A percentile compares a stretch with the other conserved stretches of the same genome.
Evolutionary conservation across 805 yeast species (phyloP).

Genomic region (Yamadazyma phyllophila): DNA sequence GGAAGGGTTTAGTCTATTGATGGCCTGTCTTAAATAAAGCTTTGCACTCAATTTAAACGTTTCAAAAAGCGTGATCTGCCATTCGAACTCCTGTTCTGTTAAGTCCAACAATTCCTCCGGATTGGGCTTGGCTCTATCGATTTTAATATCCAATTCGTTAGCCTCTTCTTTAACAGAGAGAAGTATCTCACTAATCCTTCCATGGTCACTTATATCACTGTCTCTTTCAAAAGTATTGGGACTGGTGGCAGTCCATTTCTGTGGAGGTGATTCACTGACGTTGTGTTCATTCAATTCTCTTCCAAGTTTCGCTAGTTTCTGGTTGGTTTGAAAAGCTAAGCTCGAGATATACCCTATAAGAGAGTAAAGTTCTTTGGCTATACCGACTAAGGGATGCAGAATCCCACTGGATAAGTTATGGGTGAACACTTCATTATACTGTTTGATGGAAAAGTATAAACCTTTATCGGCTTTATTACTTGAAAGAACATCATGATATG

Average conservation of each 20-base stretch:
- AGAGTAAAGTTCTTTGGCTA: constrained; percentile 65
- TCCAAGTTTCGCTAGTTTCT: constrained; percentile 12
- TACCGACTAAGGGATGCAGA: constrained; percentile 70
- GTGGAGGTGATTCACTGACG: constrained; percentile 14
- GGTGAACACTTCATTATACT: constrained; percentile 53
- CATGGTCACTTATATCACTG: constrained; percentile 23
- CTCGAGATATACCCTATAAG: constrained; percentile 67
- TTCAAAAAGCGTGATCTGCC: constrained; percentile 70
- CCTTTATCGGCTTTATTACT: constrained; percentile 59
- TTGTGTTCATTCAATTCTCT: constrained; percentile 11
- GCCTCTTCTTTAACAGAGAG: constrained; percentile 28
- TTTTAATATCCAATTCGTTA: constrained; percentile 44
- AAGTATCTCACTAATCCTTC: constrained; percentile 20
- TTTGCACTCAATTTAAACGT: constrained; percentile 67
- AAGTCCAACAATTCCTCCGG: constrained; percentile 41
- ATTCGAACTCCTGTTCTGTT: constrained; percentile 51
- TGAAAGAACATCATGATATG: constrained; percentile 75
- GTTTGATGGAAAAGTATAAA: constrained; percentile 60
- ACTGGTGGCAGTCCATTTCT: not conserved
- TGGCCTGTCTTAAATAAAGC: constrained; percentile 65
- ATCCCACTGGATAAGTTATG: constrained; percentile 37
- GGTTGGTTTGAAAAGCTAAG: constrained; percentile 53
- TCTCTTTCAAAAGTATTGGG: constrained; percentile 1
- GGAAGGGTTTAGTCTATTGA: constrained; percentile 57
- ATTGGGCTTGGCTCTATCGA: constrained; percentile 53